Evolutionary conservation across 495 filamentous ascomycete genomes (phyloP), one percentile per base, ranked within the genome.

Genomic region (Annulohypoxylon nitens): DNA sequence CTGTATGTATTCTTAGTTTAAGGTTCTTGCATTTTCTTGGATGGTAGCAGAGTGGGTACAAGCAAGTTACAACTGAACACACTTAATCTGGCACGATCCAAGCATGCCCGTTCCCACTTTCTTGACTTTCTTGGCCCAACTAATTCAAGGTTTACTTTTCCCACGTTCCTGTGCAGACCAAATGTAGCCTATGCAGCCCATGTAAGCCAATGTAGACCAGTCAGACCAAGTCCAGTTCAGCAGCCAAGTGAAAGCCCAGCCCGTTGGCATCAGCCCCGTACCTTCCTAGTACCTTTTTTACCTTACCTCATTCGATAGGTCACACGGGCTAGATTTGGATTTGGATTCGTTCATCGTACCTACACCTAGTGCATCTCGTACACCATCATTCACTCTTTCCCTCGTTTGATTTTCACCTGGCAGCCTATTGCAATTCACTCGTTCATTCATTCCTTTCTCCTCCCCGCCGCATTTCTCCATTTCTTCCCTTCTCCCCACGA

Each of bases 91-190:
- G 64, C 34, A 69, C 61, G 54, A 57, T 62, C 57, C 26, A 62
- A 26, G 26, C 26, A 26, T 39, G 48, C 20, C 50, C 25, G 50
- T 54, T 26, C 50, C 25, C 23, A n/a, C 25, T 12, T 20, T 36
- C 30, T 25, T 14, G 30, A n/a, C 30, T 33, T n/a, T 60, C 61
- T 67, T 74, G 57, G 71, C 50, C 50, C 18, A 58, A 41, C 5
- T 33, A 26, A 69, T 65, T 73, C 71, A 67, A 75, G 64, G 60
- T 64, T 70, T 70, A 23, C 20, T 59, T 54, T 61, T 61, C 25
- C 48, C 39, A 59, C 50, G 26, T 62, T 75, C 63, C 54, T 75
- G 61, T 63, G 57, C 18, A 54, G 30, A 50, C 18, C 26, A 53
- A 3, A 12, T 43, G 39, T 14, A 43, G 2, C 14, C 20, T 23